Evolutionary conservation across 2,329 filamentous ascomycete genomes (phyloP).

Genomic region (Aphanoascus verrucosus): DNA sequence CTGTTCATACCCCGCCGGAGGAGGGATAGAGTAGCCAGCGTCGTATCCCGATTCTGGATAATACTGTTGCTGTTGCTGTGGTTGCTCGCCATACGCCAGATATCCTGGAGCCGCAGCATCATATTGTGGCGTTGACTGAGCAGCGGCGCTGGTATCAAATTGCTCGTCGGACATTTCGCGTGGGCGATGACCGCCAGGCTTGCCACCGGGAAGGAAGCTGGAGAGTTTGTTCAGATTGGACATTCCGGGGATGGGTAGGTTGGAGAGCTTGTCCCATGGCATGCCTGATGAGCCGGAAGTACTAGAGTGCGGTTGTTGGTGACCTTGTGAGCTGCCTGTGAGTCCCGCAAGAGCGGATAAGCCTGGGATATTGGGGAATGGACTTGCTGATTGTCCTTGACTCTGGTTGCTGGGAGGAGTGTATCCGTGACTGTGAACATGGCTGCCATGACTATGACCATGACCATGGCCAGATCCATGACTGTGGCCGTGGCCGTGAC

Average conservation of each 20-base stretch:
- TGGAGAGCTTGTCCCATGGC: constrained; percentile 26
- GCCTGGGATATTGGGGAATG: constrained; percentile 16
- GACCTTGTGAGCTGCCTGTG: constrained; percentile 8
- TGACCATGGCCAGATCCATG: neutral
- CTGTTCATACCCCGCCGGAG: constrained; percentile 18
- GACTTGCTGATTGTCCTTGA: constrained; percentile 26
- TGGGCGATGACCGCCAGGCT: neutral
- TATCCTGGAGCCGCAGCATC: neutral
- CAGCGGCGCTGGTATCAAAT: neutral
- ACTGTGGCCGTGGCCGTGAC: constrained; percentile 11
- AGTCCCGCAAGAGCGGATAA: constrained; percentile 13
- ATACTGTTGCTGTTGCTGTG: constrained; percentile 9
- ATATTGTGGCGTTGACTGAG: neutral
- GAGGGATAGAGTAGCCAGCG: constrained; percentile 13
- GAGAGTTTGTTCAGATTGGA: constrained; percentile 30
- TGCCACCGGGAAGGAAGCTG: constrained; percentile 19
- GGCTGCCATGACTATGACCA: neutral
- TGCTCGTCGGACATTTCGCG: constrained; percentile 3
- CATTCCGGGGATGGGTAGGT: constrained; percentile 30
- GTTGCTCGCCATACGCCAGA: constrained; percentile 10
- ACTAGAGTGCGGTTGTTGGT: constrained; percentile 19
- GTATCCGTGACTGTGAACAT: neutral
- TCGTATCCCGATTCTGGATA: constrained; percentile 2
- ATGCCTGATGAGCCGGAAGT: constrained; percentile 23
- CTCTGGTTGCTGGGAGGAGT: constrained; percentile 2